These are phyloP conservation scores for Peterozyma xylosa DNA, from an alignment of 805 yeast genomes.

Conservation along the genomic window DNA sequence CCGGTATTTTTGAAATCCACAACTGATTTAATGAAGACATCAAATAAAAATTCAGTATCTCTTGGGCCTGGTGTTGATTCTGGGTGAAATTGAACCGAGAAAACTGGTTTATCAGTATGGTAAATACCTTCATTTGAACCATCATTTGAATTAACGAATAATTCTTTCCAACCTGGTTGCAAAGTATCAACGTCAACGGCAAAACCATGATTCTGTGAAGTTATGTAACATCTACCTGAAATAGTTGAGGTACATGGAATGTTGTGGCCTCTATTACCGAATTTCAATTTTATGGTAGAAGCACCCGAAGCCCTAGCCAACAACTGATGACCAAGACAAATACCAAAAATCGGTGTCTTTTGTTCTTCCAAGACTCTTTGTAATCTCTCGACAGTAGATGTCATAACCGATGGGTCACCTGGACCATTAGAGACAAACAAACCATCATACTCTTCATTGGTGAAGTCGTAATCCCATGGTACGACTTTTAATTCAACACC, in stretches of 20 bases:
- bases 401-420: conserved; percentile 93
- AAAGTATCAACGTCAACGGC: conserved; percentile 86
- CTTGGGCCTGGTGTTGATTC: conserved; percentile 99
- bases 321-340: conserved; percentile 97
- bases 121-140: conserved; percentile 98
- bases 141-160: conserved; percentile 93
- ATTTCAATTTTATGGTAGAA: conserved; percentile 81
- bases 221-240: conserved; percentile 95
- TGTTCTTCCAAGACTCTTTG: conserved; percentile 49
- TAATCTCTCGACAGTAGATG: conserved; percentile 57
- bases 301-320: conserved; percentile 96
- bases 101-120: conserved; percentile 78
- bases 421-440: conserved; percentile 97
- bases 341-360: conserved; percentile 91
- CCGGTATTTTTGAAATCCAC: conserved; percentile 54
- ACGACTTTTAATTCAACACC: conserved; percentile 96
- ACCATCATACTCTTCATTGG: conserved; percentile 84
- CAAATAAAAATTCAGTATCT: conserved; percentile 96
- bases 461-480: conserved; percentile 89
- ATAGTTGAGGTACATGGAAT: conserved; percentile 88
- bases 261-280: conserved; percentile 99
- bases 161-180: conserved; percentile 79
- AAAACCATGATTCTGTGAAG: conserved; percentile 98
- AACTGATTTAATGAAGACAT: conserved; percentile 82
- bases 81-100: conserved; percentile 99